phyloP scores from a whole-genome alignment of 2,329 filamentous ascomycete species.

The Berkeleyomyces basicola region DNA sequence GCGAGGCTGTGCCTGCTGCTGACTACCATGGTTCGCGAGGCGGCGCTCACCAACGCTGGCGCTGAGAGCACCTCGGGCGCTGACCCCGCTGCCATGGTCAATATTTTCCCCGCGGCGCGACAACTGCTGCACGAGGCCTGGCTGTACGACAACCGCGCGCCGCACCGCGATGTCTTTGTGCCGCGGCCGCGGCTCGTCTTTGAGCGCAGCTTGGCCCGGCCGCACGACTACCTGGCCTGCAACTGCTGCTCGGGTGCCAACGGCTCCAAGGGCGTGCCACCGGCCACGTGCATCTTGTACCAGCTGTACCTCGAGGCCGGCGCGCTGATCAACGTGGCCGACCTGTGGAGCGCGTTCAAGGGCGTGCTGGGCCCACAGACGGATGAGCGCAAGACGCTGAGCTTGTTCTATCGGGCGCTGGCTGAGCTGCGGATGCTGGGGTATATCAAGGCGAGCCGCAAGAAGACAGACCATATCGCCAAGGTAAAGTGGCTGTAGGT shows the following conservation, averaged over 20 bases:
- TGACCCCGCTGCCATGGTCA: conserved; percentile 19
- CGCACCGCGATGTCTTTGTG: conserved; percentile 57
- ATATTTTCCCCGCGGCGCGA: conserved; percentile 22
- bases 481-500: conserved; percentile 65
- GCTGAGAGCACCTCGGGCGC: conserved; percentile 15
- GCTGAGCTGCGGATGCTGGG: conserved; percentile 76
- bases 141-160: conserved; percentile 55
- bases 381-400: conserved; percentile 40
- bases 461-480: conserved; percentile 80
- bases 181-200: conserved; percentile 54
- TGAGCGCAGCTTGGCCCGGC: conserved; percentile 53
- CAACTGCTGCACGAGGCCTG: conserved; percentile 55
- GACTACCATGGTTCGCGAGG: conserved; percentile 26
- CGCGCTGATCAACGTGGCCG: conserved; percentile 58
- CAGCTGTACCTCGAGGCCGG: conserved; percentile 66
- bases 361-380: conserved; percentile 37
- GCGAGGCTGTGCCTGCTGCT: conserved; percentile 21
- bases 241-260: conserved; percentile 38
- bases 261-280: conserved; percentile 25
- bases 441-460: conserved; percentile 75
- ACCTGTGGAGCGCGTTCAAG: conserved; percentile 64
- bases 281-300: conserved; percentile 57
- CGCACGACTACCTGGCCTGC: conserved; percentile 64
- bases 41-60: neutral
- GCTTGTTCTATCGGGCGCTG: conserved; percentile 69